Evolutionary conservation across 148 eudicot genomes (phyloP).

Genomic region (Cornus florida): DNA sequence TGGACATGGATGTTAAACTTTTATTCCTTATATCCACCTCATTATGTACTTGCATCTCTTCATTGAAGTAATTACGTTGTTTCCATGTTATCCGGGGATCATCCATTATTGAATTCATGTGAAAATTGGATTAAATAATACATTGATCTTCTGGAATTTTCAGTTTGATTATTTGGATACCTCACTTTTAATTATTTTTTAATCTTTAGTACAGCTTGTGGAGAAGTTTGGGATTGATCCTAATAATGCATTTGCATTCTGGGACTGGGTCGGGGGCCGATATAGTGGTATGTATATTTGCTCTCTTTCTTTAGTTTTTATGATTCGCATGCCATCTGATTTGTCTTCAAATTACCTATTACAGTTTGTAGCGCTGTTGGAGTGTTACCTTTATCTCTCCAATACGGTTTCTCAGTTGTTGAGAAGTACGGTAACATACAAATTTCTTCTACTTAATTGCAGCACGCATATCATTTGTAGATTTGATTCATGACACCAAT

Average conservation of each 20-base stretch:
- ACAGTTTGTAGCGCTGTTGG: slow-evolving; percentile 99
- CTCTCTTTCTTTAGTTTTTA: slow-evolving; percentile 8
- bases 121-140: neutral
- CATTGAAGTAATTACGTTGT: neutral
- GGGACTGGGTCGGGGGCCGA: slow-evolving; percentile 99
- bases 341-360: slow-evolving; percentile 18
- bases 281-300: slow-evolving; percentile 71
- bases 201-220: slow-evolving; percentile 66
- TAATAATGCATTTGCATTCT: slow-evolving; percentile 94
- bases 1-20: neutral
- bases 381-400: slow-evolving; percentile 89
- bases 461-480: neutral
- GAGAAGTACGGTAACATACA: slow-evolving; percentile 62
- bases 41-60: neutral
- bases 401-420: slow-evolving; percentile 85
- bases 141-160: neutral
- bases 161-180: neutral
- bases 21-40: neutral
- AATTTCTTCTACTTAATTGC: slow-evolving; percentile 15
- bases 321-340: neutral
- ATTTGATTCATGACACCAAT: no score
- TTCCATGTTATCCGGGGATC: neutral
- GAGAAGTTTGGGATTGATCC: slow-evolving; percentile 97
- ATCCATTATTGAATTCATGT: neutral
- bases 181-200: slow-evolving; percentile 10